These are phyloP conservation scores for Dalechampia spathulata DNA, from an alignment of 441 rosid genomes.

Conservation along the genomic window DNA sequence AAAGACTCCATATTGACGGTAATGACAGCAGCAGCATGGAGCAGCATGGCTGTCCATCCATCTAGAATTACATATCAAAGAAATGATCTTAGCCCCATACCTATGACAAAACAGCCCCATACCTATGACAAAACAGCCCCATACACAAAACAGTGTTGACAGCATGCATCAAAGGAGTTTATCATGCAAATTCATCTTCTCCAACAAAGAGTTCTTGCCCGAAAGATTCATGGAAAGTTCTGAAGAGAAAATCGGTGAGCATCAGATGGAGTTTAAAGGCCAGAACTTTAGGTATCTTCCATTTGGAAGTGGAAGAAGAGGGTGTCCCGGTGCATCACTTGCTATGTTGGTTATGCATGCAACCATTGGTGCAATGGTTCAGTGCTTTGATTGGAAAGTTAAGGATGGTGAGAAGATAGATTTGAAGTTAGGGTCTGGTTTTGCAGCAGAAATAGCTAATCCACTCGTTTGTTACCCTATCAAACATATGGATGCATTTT, in stretches of 20 bases:
- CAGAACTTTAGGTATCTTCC: constrained; percentile 53
- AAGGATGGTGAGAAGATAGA: constrained; percentile 19
- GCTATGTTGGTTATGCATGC: constrained; percentile 44
- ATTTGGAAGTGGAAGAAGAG: constrained; percentile 70
- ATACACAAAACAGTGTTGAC: too few relatives aligned
- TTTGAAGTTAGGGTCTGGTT: constrained; percentile 47
- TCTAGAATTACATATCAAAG: too few relatives aligned
- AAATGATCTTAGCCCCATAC: too few relatives aligned
- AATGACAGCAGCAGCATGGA: too few relatives aligned
- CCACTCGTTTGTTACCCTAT: constrained; percentile 35
- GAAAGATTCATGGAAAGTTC: constrained; percentile 33
- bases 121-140: too few relatives aligned
- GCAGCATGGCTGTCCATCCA: too few relatives aligned
- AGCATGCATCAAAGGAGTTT: too few relatives aligned
- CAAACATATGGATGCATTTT: constrained; percentile 9
- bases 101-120: too few relatives aligned
- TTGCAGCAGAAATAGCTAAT: constrained; percentile 45
- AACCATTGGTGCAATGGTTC: constrained; percentile 48
- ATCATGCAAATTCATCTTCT: too few relatives aligned
- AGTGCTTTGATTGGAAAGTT: constrained; percentile 66
- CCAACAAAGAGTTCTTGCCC: constrained; percentile 33
- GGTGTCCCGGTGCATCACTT: constrained; percentile 56
- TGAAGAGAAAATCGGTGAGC: constrained; percentile 37
- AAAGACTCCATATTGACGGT: too few relatives aligned
- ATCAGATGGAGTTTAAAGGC: constrained; percentile 63